A percentile compares a stretch with the other conserved stretches of the same genome.
phyloP scores from a whole-genome alignment of 441 rosid genomes.

The Isatis lusitanica region DNA sequence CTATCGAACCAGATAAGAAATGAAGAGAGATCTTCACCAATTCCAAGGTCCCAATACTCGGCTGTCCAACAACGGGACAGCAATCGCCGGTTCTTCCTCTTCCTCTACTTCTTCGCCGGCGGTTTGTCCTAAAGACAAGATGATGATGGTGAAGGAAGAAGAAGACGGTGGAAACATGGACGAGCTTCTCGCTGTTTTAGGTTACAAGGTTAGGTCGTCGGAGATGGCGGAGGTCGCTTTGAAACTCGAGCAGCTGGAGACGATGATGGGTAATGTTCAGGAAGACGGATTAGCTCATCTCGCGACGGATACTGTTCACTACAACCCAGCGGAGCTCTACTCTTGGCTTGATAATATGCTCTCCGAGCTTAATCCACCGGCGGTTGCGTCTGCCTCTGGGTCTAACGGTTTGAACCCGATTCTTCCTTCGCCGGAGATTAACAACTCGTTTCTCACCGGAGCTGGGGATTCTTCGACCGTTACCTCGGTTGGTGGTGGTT shows the following conservation, averaged over 20 bases:
- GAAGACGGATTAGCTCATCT: slow-evolving; percentile 66
- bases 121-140: slow-evolving; percentile 40
- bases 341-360: slow-evolving; percentile 68
- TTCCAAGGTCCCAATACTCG: slow-evolving; percentile 32
- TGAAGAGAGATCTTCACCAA: slow-evolving; percentile 56
- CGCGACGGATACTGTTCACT: slow-evolving; percentile 62
- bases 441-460: slow-evolving; percentile 40
- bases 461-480: slow-evolving; percentile 45
- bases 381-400: not conserved
- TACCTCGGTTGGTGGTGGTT: slow-evolving; percentile 39
- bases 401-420: slow-evolving; percentile 4
- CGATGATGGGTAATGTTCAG: slow-evolving; percentile 53
- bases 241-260: slow-evolving; percentile 80
- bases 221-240: slow-evolving; percentile 89
- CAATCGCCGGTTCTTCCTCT: slow-evolving; percentile 3
- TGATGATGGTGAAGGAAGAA: slow-evolving; percentile 39
- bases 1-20: slow-evolving; percentile 17
- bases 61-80: slow-evolving; percentile 7
- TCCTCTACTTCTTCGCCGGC: slow-evolving; percentile 5
- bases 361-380: slow-evolving; percentile 51
- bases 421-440: slow-evolving; percentile 15
- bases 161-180: slow-evolving; percentile 66
- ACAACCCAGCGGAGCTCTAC: slow-evolving; percentile 70
- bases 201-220: slow-evolving; percentile 73
- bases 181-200: slow-evolving; percentile 71